phyloP scores from a whole-genome alignment of 441 rosid species.

The Gossypium gossypioides region DNA sequence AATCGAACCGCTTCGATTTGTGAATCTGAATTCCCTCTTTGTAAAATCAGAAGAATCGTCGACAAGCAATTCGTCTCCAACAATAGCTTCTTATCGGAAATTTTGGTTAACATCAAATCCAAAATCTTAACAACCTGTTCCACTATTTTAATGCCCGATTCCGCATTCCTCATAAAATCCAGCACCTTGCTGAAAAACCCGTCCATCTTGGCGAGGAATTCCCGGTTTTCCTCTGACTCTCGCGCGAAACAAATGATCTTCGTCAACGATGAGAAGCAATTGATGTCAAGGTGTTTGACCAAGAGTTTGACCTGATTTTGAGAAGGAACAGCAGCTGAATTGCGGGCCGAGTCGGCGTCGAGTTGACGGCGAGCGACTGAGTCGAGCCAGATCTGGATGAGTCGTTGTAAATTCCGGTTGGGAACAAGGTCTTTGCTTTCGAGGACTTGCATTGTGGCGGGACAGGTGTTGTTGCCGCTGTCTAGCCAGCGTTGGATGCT shows the following conservation, averaged over 20 bases:
- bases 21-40: slow-evolving; percentile 27
- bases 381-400: slow-evolving; percentile 66
- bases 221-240: slow-evolving; percentile 44
- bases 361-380: slow-evolving; percentile 27
- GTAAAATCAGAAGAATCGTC: slow-evolving; percentile 37
- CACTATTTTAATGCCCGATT: slow-evolving; percentile 18
- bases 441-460: slow-evolving; percentile 89
- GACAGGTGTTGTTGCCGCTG: slow-evolving; percentile 73
- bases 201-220: slow-evolving; percentile 32
- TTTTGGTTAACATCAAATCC: slow-evolving; percentile 25
- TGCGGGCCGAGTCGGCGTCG: slow-evolving; percentile 17
- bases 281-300: slow-evolving; percentile 21
- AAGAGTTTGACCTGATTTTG: slow-evolving; percentile 25
- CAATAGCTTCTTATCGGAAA: slow-evolving; percentile 28
- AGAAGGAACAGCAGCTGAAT: slow-evolving; percentile 17
- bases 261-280: slow-evolving; percentile 18
- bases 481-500: slow-evolving; percentile 84
- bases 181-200: slow-evolving; percentile 45
- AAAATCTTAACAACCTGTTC: slow-evolving; percentile 36
- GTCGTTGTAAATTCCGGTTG: slow-evolving; percentile 66
- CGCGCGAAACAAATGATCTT: slow-evolving; percentile 36
- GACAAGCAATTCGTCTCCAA: slow-evolving; percentile 29
- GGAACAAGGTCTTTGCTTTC: slow-evolving; percentile 56
- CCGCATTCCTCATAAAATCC: slow-evolving; percentile 28
- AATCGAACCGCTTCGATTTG: slow-evolving; percentile 43